A percentile compares a stretch with the other conserved stretches of the same genome.
phyloP scores from a whole-genome alignment of 1,139 yeast species.

The Debaryomyces nepalensis region DNA sequence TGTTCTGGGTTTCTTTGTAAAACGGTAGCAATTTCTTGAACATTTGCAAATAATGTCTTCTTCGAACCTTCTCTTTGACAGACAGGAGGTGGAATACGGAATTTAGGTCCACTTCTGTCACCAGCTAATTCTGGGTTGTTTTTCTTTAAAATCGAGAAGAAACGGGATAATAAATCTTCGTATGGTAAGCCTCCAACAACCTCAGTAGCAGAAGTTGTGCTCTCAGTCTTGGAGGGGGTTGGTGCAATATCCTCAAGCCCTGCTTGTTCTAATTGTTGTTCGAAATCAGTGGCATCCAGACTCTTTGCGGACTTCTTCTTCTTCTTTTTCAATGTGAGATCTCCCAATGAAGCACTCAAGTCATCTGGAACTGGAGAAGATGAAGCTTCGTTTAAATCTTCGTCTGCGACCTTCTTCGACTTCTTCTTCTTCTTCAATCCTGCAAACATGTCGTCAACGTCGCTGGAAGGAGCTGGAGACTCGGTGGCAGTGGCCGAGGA shows the following conservation, averaged over 20 bases:
- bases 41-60: constrained; percentile 94
- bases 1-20: constrained; percentile 97
- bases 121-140: constrained; percentile 99
- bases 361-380: constrained; percentile 54
- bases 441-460: constrained; percentile 55
- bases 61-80: constrained; percentile 97
- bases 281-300: constrained; percentile 74
- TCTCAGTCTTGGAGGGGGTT: constrained; percentile 26
- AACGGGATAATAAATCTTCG: constrained; percentile 76
- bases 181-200: constrained; percentile 70
- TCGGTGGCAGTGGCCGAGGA: constrained; percentile 43
- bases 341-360: constrained; percentile 68
- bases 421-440: constrained; percentile 61
- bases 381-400: constrained; percentile 36
- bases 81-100: constrained; percentile 96
- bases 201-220: constrained; percentile 32
- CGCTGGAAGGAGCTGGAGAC: constrained; percentile 36
- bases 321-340: constrained; percentile 80
- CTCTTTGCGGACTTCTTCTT: constrained; percentile 75
- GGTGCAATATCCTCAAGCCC: constrained; percentile 67
- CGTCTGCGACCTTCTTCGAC: constrained; percentile 47
- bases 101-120: constrained; percentile 88
- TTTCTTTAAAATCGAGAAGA: constrained; percentile 81
- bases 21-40: constrained; percentile 91
- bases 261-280: constrained; percentile 86